Evolutionary conservation across 306 rosid species (phyloP).

Genomic region (Corylus avellana): DNA sequence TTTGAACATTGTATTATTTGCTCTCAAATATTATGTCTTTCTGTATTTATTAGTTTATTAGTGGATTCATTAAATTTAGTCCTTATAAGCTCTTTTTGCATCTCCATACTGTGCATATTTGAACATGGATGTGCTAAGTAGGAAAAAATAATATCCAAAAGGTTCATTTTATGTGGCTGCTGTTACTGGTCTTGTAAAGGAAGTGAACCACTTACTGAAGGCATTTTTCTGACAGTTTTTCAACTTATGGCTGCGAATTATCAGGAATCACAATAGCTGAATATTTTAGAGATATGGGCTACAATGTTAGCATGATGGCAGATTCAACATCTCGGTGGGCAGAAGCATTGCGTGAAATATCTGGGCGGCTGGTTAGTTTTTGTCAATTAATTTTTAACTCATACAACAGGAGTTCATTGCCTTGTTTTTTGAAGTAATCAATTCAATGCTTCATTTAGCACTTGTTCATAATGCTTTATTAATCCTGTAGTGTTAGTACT

Average conservation of each 20-base stretch:
- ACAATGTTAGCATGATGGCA: constrained; percentile 99
- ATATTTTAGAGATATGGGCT: constrained; percentile 99
- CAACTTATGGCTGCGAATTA: constrained; percentile 28
- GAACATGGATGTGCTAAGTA: not conserved
- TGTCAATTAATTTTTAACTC: not conserved
- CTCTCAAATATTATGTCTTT: not conserved
- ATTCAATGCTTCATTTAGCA: not conserved
- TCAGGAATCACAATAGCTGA: constrained; percentile 98
- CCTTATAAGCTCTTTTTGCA: not conserved
- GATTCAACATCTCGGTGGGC: constrained; percentile 99
- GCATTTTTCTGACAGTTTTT: not conserved
- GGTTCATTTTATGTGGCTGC: not conserved
- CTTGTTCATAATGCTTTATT: not conserved
- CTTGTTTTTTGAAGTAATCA: not conserved
- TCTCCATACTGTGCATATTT: not conserved
- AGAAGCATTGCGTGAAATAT: constrained; percentile 99
- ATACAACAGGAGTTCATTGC: too few species aligned
- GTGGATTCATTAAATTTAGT: not conserved
- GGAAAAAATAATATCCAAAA: not conserved
- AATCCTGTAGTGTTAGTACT: not conserved
- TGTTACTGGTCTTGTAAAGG: constrained; percentile 3
- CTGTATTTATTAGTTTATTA: not conserved
- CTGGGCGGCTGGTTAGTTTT: constrained; percentile 91
- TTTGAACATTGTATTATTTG: not conserved
- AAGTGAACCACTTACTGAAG: not conserved